Conservation (phyloP, 2,329 filamentous ascomycete genomes). For the Epichloe gansuensis region DNA sequence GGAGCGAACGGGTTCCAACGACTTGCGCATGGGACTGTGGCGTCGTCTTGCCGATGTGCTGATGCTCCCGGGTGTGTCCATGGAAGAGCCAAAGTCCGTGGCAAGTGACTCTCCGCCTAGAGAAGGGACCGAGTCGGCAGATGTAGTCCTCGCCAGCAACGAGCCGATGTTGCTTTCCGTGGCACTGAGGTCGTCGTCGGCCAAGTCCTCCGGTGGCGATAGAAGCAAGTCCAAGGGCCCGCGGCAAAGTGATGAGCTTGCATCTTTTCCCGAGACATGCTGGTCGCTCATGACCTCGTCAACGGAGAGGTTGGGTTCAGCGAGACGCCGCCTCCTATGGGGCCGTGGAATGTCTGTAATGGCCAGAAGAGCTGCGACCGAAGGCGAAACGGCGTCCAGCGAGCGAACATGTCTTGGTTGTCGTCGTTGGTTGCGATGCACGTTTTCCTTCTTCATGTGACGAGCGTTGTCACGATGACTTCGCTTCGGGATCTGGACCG, state of each 20-base stretch:
- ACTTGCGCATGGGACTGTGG: conserved; percentile 31
- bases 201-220: conserved; percentile 44
- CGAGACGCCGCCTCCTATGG: conserved; percentile 16
- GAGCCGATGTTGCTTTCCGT: conserved; percentile 42
- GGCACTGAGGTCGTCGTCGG: conserved; percentile 33
- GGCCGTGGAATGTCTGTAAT: conserved; percentile 46
- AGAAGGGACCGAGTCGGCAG: conserved; percentile 49
- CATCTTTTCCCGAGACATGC: conserved; percentile 43
- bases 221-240: conserved; percentile 47
- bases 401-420: conserved; percentile 31
- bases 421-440: conserved; percentile 24
- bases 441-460: conserved; percentile 25
- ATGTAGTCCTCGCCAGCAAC: conserved; percentile 39
- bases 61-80: conserved; percentile 35
- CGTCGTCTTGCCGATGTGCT: conserved; percentile 17
- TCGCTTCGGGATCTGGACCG: conserved; percentile 41
- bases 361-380: conserved; percentile 47
- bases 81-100: conserved; percentile 35
- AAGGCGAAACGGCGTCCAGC: conserved; percentile 43
- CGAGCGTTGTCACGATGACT: conserved; percentile 24
- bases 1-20: conserved; percentile 42
- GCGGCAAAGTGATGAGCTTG: conserved; percentile 39
- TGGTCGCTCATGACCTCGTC: conserved; percentile 42
- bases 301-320: conserved; percentile 31
- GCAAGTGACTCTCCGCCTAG: conserved; percentile 40